Base-by-base conservation (phyloP, 805 yeast species). In the Limtongozyma cylindracea region DNA sequence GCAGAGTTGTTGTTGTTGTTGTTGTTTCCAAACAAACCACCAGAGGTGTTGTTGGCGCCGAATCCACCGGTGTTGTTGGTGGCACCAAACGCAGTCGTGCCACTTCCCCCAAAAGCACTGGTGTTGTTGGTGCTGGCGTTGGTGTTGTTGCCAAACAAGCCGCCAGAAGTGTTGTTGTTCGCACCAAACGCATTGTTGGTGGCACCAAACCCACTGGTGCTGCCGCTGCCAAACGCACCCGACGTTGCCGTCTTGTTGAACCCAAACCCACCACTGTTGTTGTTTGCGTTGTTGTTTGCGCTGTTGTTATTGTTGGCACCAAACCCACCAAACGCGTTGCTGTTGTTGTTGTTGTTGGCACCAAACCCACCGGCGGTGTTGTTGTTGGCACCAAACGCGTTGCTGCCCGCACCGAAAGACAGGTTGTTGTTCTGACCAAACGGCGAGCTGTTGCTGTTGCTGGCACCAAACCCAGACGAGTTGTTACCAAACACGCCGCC, bases 321-420 rank as follows among this genome's bases (percentile, higher is more conserved):
- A 57, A 14, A 50, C 39, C n/a, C 47, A 38, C 29, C 29, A 10
- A 17, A 10, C n/a, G 41, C 31, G 16, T 41, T 37, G 20, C 35
- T 22, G 16, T 34, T 34, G 17, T 6, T 9, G 17, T 15, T 15
- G 17, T 6, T 9, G 17, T 15, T 15, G 29, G 29, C 28, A 10
- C 44, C 42, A 21, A 37, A 36, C 3, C 39, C 11, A 11, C 20
- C 23, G 15, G 19, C 32, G 35, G 51, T 32, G 38, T 39, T 24
- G 28, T 29, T 24, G 16, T 26, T 37, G 9, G 8, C 17, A 15
- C 17, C 17, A 15, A 15, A 15, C 9, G 17, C 9, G 17, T 9
- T 15, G 17, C 17, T 9, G 9, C 8, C 17, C 6, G 17, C 17
- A 9, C 17, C 17, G 17, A 15, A 15, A 15, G n/a, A n/a, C n/a